Base-by-base conservation (phyloP, 1,284 basidiomycete species). In the Rhodofomes roseus region DNA sequence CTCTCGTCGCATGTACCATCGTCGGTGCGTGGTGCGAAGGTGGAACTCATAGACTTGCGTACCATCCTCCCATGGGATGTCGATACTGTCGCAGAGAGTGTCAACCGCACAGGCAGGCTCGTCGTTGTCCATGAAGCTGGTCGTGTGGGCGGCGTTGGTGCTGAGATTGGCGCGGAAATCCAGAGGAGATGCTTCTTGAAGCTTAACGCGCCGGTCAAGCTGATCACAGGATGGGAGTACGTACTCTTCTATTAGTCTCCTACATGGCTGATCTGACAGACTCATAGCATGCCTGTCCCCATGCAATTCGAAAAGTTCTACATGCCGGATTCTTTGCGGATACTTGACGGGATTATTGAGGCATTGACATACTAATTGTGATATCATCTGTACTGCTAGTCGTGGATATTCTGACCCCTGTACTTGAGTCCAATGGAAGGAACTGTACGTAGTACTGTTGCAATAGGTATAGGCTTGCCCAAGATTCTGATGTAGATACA, bases 81-180 rank as follows among this genome's bases (percentile, higher is more conserved):
- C 14, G 83, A 91, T 52, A 88, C 86, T 0, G 76, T 96, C 37
- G 79, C 84, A n/a, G 86, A 92, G 70, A 93, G 92, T 64, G 93
- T 96, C 22, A 82, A 82, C 59, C 84, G 87, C 62, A 96, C 94
- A 0, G 91, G 94, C 0, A 77, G 93, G 27, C 79, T 95, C 58
- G 86, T 96, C n/a, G 81, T 96, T 54, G 93, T 96, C 12, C 95
- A 96, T 69, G 94, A 96, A 73, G 95, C 95, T 3, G 88, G 92
- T 1, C 83, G 86, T 69, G 92, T 89, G 2, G 92, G 86, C 2
- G 90, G 94, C 29, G 90, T 89, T n/a, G 93, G 93, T 8, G 89
- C 88, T 22, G 93, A 96, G 69, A 90, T 96, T 51, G 86, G 88
- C 12, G 91, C 93, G 0, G 92, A 95, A 73, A 79, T 96, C 9